Conservation (phyloP, 192 early-diverging fungal species). For the Backusella morwellensis region DNA sequence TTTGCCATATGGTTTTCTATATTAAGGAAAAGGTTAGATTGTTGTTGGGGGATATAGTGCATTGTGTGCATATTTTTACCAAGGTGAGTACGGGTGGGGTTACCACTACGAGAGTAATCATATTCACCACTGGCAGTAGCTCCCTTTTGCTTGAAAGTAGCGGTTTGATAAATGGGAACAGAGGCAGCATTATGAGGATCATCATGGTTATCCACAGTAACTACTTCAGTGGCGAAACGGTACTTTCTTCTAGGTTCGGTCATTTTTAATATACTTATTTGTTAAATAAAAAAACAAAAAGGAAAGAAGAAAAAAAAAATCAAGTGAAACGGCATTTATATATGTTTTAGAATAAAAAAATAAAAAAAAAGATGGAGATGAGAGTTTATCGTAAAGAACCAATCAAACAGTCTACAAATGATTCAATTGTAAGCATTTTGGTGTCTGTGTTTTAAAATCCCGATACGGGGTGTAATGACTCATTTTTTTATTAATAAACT, state of each 20-base stretch:
- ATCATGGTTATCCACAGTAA: slow-evolving; percentile 68
- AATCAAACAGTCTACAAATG: background rate
- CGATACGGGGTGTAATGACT: background rate
- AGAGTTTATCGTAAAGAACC: background rate
- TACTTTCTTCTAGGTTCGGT: slow-evolving; percentile 47
- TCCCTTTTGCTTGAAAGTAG: slow-evolving; percentile 91
- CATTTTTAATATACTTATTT: background rate
- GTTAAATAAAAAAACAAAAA: background rate
- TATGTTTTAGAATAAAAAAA: background rate
- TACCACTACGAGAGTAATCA: slow-evolving; percentile 96
- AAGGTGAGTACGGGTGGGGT: slow-evolving; percentile 93
- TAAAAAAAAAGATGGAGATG: background rate
- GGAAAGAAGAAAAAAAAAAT: background rate
- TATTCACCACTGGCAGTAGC: slow-evolving; percentile 86
- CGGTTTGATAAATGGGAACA: slow-evolving; percentile 97
- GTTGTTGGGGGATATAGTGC: background rate
- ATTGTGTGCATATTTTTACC: slow-evolving; percentile 45
- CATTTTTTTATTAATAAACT: slow-evolving; percentile 6
- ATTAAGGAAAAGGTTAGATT: background rate
- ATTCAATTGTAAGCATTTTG: background rate
- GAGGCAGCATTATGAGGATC: slow-evolving; percentile 91
- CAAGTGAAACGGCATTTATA: background rate
- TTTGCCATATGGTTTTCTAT: slow-evolving; percentile 90
- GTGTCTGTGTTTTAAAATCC: background rate
- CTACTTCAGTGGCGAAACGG: slow-evolving; percentile 73